phyloP scores from a whole-genome alignment of 139 green algal species.

The Chlorella sp. region DNA sequence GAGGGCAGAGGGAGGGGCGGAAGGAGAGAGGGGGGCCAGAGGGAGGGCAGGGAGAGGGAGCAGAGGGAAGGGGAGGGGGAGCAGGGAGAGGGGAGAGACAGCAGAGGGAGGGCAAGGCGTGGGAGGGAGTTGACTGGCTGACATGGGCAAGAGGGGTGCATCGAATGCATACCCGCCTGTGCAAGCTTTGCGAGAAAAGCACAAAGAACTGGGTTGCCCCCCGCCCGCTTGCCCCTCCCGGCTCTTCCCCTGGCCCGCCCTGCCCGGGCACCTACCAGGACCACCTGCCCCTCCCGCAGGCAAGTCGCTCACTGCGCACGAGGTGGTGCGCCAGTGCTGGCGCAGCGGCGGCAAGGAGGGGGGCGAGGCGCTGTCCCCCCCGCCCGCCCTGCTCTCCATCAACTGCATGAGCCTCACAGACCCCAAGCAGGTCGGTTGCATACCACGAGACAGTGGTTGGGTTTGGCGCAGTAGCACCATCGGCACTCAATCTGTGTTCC shows the following conservation, averaged over 20 bases:
- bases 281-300: conserved; percentile 27
- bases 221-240: background rate
- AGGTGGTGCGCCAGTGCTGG: conserved; percentile 40
- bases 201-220: background rate
- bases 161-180: too few relatives aligned
- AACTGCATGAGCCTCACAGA: conserved; percentile 68
- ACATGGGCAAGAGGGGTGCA: background rate
- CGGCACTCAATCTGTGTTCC: too few relatives aligned
- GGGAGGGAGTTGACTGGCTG: background rate
- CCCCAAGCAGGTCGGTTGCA: conserved; percentile 26
- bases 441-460: background rate
- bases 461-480: too few relatives aligned
- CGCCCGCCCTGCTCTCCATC: conserved; percentile 59
- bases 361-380: background rate
- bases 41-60: background rate
- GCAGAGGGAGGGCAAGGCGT: background rate
- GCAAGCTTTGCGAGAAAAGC: too few relatives aligned
- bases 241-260: background rate
- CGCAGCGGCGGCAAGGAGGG: background rate
- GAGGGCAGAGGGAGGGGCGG: too few relatives aligned
- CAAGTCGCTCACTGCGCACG: conserved; percentile 59
- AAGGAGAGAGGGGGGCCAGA: background rate
- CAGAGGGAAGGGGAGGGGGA: background rate
- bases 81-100: too few relatives aligned
- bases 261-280: background rate